These are phyloP conservation scores for Myrica gale DNA, from an alignment of 306 rosid species.

Conservation along the genomic window DNA sequence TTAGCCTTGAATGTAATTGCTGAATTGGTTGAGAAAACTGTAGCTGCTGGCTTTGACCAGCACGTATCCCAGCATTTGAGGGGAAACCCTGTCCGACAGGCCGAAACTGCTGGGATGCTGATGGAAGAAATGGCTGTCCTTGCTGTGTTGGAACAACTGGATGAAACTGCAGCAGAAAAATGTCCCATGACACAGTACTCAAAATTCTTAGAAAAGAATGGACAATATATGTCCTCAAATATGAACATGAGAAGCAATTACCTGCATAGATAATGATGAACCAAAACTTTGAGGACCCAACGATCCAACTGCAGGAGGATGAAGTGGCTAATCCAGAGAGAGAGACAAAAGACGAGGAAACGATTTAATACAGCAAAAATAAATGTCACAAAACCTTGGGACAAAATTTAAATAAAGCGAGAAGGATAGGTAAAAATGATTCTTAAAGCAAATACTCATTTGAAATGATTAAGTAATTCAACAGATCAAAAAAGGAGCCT, in stretches of 20 bases:
- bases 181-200: constrained; percentile 21
- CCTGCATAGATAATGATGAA: constrained; percentile 29
- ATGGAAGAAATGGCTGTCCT: constrained; percentile 64
- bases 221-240: constrained; percentile 9
- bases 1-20: constrained; percentile 71
- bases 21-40: constrained; percentile 86
- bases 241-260: constrained; percentile 17
- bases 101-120: constrained; percentile 71
- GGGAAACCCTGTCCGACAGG: constrained; percentile 66
- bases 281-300: constrained; percentile 46
- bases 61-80: constrained; percentile 63
- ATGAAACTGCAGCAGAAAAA: constrained; percentile 60
- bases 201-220: constrained; percentile 12
- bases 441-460: background rate
- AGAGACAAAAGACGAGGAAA: background rate
- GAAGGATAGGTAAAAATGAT: background rate
- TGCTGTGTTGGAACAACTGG: constrained; percentile 71
- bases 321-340: constrained; percentile 29
- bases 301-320: constrained; percentile 34
- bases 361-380: background rate
- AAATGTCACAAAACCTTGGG: background rate
- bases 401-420: background rate
- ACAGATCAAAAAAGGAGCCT: background rate
- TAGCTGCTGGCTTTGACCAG: constrained; percentile 64
- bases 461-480: background rate